Base-by-base conservation (phyloP, 2,329 filamentous ascomycete species). In the Colletotrichum tropicicola region DNA sequence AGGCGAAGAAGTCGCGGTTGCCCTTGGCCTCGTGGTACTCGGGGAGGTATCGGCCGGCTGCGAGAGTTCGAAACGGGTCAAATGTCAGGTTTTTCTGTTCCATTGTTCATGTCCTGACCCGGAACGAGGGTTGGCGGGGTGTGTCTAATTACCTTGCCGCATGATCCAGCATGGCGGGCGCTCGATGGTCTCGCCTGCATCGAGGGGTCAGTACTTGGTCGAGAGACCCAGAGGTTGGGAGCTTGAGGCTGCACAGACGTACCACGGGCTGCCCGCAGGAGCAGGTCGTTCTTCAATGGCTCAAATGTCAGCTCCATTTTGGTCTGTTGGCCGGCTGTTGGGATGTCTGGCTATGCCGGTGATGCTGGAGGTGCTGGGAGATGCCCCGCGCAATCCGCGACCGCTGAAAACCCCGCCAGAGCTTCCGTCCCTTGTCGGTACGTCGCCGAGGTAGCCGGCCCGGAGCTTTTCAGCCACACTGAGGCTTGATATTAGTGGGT, bases 131-230 rank as follows among this genome's bases (percentile, higher is more conserved):
- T 37, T 47, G 21, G 15, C 17, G 35, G 35, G 19, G 25, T 27
- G 9, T 13, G 23, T 39, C 6, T 21, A 10, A 78, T 78, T 84
- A 95, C 94, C 94, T 89, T 99, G 96, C 80, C 96, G 92, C 96
- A 99, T 99, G 77, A 99, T 94, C 96, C 96, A 99, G 84, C 97
- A 93, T 62, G 96, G 96, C 67, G 96, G 92, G 69, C 96, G 90
- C 80, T 98, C 94, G 70, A 98, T 92, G 77, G 90, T 90, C 81
- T 98, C 87, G 77, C 95, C 94, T 97, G 74, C 57, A 69, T 70
- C 56, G 59, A 60, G 67, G 61, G 66, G 69, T 73, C 65, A 70
- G 67, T 53, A 60, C 53, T 7, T 39, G 43, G 6, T 10, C 28
- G 41, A 4, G 43, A 44, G 39, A 30, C 25, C 23, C 37, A 48